These are phyloP conservation scores for Rubia balearica DNA, from an alignment of 305 asterid genomes.

Conservation along the genomic window DNA sequence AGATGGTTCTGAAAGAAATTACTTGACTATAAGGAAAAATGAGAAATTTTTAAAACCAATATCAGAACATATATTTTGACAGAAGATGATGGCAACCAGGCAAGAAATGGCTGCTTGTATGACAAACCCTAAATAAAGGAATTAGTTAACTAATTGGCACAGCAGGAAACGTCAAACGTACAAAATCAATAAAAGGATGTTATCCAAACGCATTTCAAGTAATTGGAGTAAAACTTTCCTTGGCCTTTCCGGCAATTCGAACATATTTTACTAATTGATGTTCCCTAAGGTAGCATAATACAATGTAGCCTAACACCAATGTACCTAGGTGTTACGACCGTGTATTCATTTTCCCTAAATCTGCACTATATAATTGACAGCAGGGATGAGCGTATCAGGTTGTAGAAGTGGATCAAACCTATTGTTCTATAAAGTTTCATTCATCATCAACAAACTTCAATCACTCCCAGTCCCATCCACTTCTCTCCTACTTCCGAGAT, in stretches of 20 bases:
- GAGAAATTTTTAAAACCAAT: neutral
- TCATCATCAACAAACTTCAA: neutral
- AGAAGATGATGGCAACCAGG: neutral
- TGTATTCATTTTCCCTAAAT: neutral
- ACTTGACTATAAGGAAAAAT: neutral
- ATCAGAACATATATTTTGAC: neutral
- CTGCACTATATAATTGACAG: neutral
- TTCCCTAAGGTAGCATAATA: neutral
- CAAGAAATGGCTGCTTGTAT: neutral
- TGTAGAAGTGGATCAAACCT: neutral
- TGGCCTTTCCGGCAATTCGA: neutral
- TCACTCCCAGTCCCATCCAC: neutral
- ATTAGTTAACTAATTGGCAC: neutral
- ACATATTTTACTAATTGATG: neutral
- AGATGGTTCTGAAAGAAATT: neutral
- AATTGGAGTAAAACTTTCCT: neutral
- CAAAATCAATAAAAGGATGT: neutral
- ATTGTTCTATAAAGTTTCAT: neutral
- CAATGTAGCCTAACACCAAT: neutral
- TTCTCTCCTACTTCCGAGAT: neutral
- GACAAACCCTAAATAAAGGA: neutral
- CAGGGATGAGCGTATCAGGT: neutral
- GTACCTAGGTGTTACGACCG: neutral
- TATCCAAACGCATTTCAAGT: neutral
- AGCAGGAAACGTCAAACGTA: neutral